phyloP scores from a whole-genome alignment of 768 basidiomycete genomes.

The Cytidiella melzeri region DNA sequence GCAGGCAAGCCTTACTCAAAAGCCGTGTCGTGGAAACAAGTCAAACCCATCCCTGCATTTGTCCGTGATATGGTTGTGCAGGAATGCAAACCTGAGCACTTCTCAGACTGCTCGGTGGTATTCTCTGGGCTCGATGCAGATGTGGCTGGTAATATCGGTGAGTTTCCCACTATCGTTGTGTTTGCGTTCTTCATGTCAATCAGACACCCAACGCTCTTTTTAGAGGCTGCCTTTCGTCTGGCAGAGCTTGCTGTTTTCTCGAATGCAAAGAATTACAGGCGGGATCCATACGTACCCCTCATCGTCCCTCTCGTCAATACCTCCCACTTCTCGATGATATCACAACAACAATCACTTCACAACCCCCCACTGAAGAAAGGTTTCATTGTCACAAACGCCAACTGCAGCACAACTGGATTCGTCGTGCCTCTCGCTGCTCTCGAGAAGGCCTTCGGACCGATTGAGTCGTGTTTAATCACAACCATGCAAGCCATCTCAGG shows the following conservation, averaged over 20 bases:
- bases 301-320: slow-evolving; percentile 96
- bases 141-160: slow-evolving; percentile 93
- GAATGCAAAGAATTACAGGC: slow-evolving; percentile 93
- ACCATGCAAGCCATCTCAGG: slow-evolving; percentile 99
- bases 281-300: slow-evolving; percentile 90
- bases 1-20: slow-evolving; percentile 75
- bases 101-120: slow-evolving; percentile 75
- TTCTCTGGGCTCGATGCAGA: slow-evolving; percentile 97
- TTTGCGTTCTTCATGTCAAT: slow-evolving; percentile 4
- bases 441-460: slow-evolving; percentile 88
- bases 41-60: slow-evolving; percentile 58
- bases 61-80: slow-evolving; percentile 63
- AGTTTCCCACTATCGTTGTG: slow-evolving; percentile 19
- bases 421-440: slow-evolving; percentile 89
- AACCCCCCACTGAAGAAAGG: slow-evolving; percentile 68
- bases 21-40: slow-evolving; percentile 86
- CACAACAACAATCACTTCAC: slow-evolving; percentile 71
- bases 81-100: slow-evolving; percentile 73
- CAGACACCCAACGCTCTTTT: slow-evolving; percentile 2
- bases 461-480: slow-evolving; percentile 86
- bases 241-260: slow-evolving; percentile 93
- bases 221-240: slow-evolving; percentile 80
- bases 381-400: slow-evolving; percentile 97
- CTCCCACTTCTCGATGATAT: slow-evolving; percentile 75
- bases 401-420: slow-evolving; percentile 93